A percentile compares a stretch with the other conserved stretches of the same genome.
Conservation (phyloP, 208 protist genomes). For the Leishmania tropica region DNA sequence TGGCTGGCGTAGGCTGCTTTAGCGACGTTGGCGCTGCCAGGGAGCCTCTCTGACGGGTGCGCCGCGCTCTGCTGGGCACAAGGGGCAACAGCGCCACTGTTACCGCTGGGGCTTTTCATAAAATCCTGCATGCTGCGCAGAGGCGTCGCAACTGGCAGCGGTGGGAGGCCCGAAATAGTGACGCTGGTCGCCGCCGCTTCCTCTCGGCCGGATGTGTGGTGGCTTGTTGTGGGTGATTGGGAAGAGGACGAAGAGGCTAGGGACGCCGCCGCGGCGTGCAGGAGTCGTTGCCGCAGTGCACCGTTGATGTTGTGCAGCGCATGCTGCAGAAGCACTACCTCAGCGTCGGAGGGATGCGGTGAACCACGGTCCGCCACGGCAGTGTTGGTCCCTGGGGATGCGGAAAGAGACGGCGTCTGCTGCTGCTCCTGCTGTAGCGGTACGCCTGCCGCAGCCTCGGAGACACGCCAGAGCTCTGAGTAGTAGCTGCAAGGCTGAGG, state of each 20-base stretch:
- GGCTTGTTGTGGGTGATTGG: slow-evolving; percentile 10
- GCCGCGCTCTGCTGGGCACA: not conserved
- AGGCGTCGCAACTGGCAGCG: slow-evolving; percentile 22
- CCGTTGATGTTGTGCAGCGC: slow-evolving; percentile 31
- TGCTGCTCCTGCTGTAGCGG: not conserved
- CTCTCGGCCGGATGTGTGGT: slow-evolving; percentile 5
- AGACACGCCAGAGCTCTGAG: not conserved
- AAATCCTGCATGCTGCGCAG: slow-evolving; percentile 12
- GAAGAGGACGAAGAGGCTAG: slow-evolving; percentile 27
- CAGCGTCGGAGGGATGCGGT: slow-evolving; percentile 38
- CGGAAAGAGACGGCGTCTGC: not conserved
- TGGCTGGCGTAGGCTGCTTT: not conserved
- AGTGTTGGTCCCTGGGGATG: not conserved
- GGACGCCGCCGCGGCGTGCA: slow-evolving; percentile 26
- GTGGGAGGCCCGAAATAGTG: slow-evolving; percentile 17
- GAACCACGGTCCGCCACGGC: not conserved
- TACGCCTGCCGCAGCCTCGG: not conserved
- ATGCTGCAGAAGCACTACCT: slow-evolving; percentile 38
- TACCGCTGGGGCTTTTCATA: not conserved
- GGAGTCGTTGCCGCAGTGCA: slow-evolving; percentile 28
- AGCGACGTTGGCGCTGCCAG: not conserved
- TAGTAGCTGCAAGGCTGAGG: not conserved
- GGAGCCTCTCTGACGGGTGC: not conserved
- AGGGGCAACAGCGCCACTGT: not conserved
- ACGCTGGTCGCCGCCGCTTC: not conserved